Conservation (phyloP, 331 rosid species). For the Malus hybrid region DNA sequence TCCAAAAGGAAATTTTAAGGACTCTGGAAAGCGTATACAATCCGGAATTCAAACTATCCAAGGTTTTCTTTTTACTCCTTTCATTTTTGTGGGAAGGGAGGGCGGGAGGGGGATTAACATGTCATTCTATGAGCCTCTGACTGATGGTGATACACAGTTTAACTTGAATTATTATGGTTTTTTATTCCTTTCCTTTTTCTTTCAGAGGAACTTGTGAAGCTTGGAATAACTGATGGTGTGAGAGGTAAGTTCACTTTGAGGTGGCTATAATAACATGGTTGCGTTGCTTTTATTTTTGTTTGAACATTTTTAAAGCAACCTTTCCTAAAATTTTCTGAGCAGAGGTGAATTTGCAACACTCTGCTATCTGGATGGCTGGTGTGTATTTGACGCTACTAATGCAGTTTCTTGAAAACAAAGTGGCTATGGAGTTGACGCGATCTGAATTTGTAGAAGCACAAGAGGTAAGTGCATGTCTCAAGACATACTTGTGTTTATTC, state of each 20-base stretch:
- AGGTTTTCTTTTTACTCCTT: constrained; percentile 36
- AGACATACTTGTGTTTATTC: neutral
- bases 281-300: constrained; percentile 6
- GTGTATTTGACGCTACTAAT: constrained; percentile 87
- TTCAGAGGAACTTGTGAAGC: constrained; percentile 80
- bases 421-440: constrained; percentile 85
- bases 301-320: constrained; percentile 12
- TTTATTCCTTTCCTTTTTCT: neutral
- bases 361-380: constrained; percentile 98
- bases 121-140: neutral
- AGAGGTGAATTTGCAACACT: constrained; percentile 93
- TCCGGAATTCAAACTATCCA: constrained; percentile 73
- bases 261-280: constrained; percentile 2
- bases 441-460: constrained; percentile 95
- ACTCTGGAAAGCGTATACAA: constrained; percentile 78
- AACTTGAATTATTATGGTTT: neutral
- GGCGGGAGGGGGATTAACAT: neutral
- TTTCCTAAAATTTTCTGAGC: constrained; percentile 29
- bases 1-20: constrained; percentile 94
- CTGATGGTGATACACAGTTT: constrained; percentile 8
- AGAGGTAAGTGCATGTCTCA: constrained; percentile 48
- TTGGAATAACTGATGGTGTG: constrained; percentile 83
- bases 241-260: constrained; percentile 55
- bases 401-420: constrained; percentile 98
- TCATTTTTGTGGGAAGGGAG: neutral